phyloP scores from a whole-genome alignment of 1,284 basidiomycete genomes.

The Ganoderma sinense region DNA sequence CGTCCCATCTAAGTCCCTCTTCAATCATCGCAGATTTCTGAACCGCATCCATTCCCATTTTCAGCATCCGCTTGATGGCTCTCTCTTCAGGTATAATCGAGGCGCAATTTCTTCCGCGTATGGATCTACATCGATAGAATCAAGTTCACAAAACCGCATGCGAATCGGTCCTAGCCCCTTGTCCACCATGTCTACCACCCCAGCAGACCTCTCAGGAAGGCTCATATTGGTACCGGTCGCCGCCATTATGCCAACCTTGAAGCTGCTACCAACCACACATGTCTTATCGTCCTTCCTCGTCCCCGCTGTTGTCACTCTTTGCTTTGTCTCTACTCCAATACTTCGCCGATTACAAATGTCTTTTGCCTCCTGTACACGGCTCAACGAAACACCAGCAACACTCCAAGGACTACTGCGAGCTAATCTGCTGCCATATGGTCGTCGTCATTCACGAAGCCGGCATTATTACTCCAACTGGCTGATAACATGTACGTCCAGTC shows the following conservation, averaged over 20 bases:
- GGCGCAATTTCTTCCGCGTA: too few species aligned
- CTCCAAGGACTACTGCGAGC: background rate
- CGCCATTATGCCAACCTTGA: background rate
- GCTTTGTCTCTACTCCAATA: constrained; percentile 33
- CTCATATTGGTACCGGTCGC: background rate
- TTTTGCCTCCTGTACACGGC: background rate
- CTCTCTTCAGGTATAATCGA: too few species aligned
- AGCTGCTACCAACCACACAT: constrained; percentile 23
- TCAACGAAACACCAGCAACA: background rate
- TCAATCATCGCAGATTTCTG: too few species aligned
- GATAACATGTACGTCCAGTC: constrained; percentile 33
- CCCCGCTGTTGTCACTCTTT: constrained; percentile 31
- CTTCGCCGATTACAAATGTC: constrained; percentile 9
- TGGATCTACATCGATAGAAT: background rate
- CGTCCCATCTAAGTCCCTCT: too few species aligned
- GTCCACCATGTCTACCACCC: background rate
- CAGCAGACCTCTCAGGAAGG: background rate
- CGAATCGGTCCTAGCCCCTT: background rate
- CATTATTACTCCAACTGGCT: constrained; percentile 39
- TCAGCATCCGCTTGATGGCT: too few species aligned
- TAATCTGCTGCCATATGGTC: background rate
- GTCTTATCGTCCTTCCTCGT: constrained; percentile 27
- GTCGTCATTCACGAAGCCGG: constrained; percentile 24
- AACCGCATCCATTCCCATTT: too few species aligned
- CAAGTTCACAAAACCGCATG: background rate